Conservation (phyloP, 2,329 filamentous ascomycete species). For the Ceratocystis lukuohia region DNA sequence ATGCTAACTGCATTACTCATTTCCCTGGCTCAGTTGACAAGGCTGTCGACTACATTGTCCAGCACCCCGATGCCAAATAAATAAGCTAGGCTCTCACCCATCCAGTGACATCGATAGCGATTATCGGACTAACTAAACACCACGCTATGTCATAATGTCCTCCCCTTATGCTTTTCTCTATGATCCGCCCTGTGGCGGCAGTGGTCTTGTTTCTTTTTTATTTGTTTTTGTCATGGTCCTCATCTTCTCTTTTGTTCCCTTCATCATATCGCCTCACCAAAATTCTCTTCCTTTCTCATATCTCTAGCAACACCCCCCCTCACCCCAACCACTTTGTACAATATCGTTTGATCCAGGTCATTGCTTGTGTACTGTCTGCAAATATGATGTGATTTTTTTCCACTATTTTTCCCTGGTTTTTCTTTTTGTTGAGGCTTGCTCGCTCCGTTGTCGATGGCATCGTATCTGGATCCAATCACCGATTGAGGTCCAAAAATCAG, state of each 20-base stretch:
- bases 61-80: conserved; percentile 78
- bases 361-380: conserved; percentile 7
- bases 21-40: conserved; percentile 55
- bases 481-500: too few species aligned
- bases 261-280: too few species aligned
- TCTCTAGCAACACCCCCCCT: not conserved
- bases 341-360: conserved; percentile 17
- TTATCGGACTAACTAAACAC: not conserved
- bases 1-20: not conserved
- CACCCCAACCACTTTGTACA: conserved; percentile 15
- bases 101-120: not conserved
- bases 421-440: not conserved
- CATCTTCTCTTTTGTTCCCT: not conserved
- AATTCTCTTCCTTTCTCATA: not conserved
- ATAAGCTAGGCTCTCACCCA: conserved; percentile 7
- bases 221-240: not conserved
- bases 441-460: not conserved
- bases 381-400: not conserved
- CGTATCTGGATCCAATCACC: too few species aligned
- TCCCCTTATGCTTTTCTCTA: not conserved
- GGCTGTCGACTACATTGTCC: conserved; percentile 85
- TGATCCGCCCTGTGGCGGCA: conserved; percentile 1
- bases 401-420: not conserved
- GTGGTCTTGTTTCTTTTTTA: conserved; percentile 3
- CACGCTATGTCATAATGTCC: not conserved